Percentiles rank a stretch among this genome's conserved stretches.
phyloP scores from a whole-genome alignment of 1,139 yeast genomes.

The Zygosaccharomyces sapae region DNA sequence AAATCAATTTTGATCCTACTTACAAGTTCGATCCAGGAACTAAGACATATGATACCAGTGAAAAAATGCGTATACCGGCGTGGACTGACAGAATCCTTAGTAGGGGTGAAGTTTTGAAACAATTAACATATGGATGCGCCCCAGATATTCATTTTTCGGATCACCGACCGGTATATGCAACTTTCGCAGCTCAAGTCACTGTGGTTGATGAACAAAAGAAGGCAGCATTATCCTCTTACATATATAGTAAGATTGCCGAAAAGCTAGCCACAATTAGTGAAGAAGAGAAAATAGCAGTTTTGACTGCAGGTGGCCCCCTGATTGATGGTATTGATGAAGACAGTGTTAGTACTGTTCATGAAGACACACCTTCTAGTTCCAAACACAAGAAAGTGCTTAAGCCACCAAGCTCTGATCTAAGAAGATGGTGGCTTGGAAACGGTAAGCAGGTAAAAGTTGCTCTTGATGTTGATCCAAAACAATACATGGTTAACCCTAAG shows the following conservation, averaged over 20 bases:
- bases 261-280: conserved; percentile 25
- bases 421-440: conserved; percentile 89
- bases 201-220: conserved; percentile 65
- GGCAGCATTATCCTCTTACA: conserved; percentile 51
- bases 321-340: conserved; percentile 17
- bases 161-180: conserved; percentile 88
- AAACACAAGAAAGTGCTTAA: conserved; percentile 48
- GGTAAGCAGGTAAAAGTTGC: conserved; percentile 69
- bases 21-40: conserved; percentile 93
- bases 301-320: conserved; percentile 25
- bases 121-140: conserved; percentile 59
- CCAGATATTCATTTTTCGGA: conserved; percentile 72
- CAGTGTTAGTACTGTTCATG: conserved; percentile 24
- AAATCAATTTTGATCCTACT: conserved; percentile 78
- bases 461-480: conserved; percentile 37
- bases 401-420: conserved; percentile 78
- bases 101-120: conserved; percentile 57
- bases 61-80: conserved; percentile 88
- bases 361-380: conserved; percentile 15
- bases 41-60: conserved; percentile 77
- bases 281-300: conserved; percentile 40
- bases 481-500: conserved; percentile 57
- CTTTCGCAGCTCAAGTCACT: conserved; percentile 62
- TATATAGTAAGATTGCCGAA: conserved; percentile 45
- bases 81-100: conserved; percentile 87